Base-by-base conservation (phyloP, 495 filamentous ascomycete species). In the Massariosphaeria phaeospora region DNA sequence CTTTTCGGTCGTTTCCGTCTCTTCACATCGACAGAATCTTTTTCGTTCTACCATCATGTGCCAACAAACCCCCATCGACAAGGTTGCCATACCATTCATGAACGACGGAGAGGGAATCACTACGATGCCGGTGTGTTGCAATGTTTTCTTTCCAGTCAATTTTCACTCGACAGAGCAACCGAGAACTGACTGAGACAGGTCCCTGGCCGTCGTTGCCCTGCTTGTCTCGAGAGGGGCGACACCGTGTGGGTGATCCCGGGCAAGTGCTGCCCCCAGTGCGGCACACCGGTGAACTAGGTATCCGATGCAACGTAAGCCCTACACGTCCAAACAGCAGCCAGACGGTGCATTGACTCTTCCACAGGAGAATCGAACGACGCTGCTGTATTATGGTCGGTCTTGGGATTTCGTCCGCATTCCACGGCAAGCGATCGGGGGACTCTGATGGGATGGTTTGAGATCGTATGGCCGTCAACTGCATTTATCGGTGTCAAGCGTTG, bases 231-330 rank as follows among this genome's bases (percentile, higher is more conserved):
- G 13, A 64, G 62, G 29, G 67, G 67, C 13, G 47, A 67, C 23
- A 68, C 66, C 3, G 64, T 70, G 7, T 71, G 69, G 69, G 69
- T 71, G 38, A 70, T 71, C 35, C 69, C 67, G 2, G 67, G 67
- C 20, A 71, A 71, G 57, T 59, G 57, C 30, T 71, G 69, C 46
- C 69, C 69, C 5, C 46, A 65, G 44, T 71, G 69, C 35, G 64
- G 69, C 8, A 61, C 64, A 30, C 64, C 66, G 23, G 65, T 71
- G 36, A 67, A 67, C 41, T 63, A 59, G 48, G 3, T 8, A 33
- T 33, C 8, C 30, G 30, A n/a, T 33, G n/a, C n/a, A n/a, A n/a
- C n/a, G n/a, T n/a, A n/a, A n/a, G n/a, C n/a, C n/a, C n/a, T n/a
- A n/a, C n/a, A n/a, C n/a, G n/a, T n/a, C n/a, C n/a, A n/a, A n/a